These are phyloP conservation scores for Leccinellum rugosiceps DNA, from an alignment of 768 basidiomycete genomes.

Conservation along the genomic window DNA sequence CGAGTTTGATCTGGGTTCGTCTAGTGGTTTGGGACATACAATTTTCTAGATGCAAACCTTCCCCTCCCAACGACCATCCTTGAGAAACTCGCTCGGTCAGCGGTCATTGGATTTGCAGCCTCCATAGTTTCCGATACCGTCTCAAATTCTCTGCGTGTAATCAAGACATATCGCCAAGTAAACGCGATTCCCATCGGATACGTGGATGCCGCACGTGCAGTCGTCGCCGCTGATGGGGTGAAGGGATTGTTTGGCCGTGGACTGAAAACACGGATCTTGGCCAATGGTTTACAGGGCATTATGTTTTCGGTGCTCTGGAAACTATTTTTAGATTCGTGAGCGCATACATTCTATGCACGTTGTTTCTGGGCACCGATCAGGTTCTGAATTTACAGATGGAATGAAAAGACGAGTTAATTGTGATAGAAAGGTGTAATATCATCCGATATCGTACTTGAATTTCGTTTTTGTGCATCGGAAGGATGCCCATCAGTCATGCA, in stretches of 20 bases:
- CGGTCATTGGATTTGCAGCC: conserved; percentile 88
- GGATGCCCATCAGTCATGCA: neutral
- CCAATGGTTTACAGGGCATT: conserved; percentile 89
- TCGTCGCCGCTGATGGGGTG: conserved; percentile 75
- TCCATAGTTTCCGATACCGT: conserved; percentile 82
- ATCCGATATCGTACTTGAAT: too few species aligned
- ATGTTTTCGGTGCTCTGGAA: conserved; percentile 94
- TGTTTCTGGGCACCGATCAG: neutral
- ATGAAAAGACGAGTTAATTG: conserved; percentile 32
- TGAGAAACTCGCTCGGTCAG: conserved; percentile 70
- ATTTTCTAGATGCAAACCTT: conserved; percentile 64
- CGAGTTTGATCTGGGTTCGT: conserved; percentile 2
- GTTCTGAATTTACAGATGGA: conserved; percentile 27
- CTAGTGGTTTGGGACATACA: conserved; percentile 86
- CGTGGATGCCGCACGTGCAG: conserved; percentile 67
- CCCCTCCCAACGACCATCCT: conserved; percentile 52
- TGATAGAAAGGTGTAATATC: neutral
- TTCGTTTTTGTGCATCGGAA: neutral
- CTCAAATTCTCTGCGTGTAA: conserved; percentile 85
- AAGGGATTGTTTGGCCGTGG: conserved; percentile 84
- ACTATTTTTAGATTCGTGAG: conserved; percentile 84
- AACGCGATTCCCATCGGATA: conserved; percentile 81
- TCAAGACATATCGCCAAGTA: conserved; percentile 96
- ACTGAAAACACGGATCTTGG: conserved; percentile 81
- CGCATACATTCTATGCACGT: conserved; percentile 11